Evolutionary conservation across 192 early-diverging fungal genomes (phyloP), one percentile per base, ranked within the genome.

Genomic region (Coemansia sp.): DNA sequence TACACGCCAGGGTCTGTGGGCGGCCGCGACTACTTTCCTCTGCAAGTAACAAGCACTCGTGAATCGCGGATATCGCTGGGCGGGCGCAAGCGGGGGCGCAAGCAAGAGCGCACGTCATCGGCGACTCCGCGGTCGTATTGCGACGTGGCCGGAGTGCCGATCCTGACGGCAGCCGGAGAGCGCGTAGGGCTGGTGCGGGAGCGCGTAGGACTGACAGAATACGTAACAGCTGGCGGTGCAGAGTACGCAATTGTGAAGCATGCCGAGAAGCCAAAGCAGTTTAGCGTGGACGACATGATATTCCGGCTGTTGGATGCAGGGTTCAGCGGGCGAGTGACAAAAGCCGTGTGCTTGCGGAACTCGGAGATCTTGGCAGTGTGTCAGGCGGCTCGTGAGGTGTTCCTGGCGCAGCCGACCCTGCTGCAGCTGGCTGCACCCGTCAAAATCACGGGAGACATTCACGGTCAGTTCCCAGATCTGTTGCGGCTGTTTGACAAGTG

Each of bases 381-480:
- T 75, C 89, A 90, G 17, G 75, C 85, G 0, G 93, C 89, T n/a
- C 86, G 92, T 35, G 94, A 98, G 62, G 86, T 95, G 52, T 89
- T 96, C 65, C 66, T 98, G 72, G 88, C 90, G 35, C 95, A 98
- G 79, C 92, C 93, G 15, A 81, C 89, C 2, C 73, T 92, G 52
- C 82, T 92, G 55, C 88, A 92, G 63, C 76, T 92, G 60, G 86
- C 89, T 37, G 87, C 90, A 41, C 88, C 88, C 5, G 86, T 93
- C 57, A 90, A 90, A 65, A 90, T 93, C 61, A 85, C 87, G 17
- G 95, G 95, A 39, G 96, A 98, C 76, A 91, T 96, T 49, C 96
- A 98, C 67, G 96, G 96, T 43, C 96, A 98, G 78, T 98, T 91
- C 75, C 83, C 90, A 3, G 96, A 98, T 74, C 76, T 98, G 60